These are phyloP conservation scores for Magnusiomyces tetraspermus DNA, from an alignment of 1,139 yeast species.

Conservation along the genomic window DNA sequence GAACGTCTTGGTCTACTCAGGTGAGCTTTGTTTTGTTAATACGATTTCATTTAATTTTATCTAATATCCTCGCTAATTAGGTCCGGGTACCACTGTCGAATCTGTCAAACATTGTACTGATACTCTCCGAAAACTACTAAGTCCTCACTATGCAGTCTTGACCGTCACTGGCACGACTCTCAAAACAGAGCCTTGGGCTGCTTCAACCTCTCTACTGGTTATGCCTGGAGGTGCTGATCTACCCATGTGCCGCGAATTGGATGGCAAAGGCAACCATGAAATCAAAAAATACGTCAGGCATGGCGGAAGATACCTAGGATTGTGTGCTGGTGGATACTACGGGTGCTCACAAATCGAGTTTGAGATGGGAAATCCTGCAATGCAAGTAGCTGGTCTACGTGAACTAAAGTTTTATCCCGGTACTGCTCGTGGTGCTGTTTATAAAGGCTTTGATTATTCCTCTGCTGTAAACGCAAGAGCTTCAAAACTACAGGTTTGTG, in stretches of 20 bases:
- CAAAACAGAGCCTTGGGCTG: constrained; percentile 77
- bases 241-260: constrained; percentile 63
- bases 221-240: constrained; percentile 96
- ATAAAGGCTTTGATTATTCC: constrained; percentile 68
- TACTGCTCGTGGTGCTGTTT: constrained; percentile 70
- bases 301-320: constrained; percentile 79
- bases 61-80: constrained; percentile 23
- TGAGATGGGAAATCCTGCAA: constrained; percentile 54
- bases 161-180: constrained; percentile 57
- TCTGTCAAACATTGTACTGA: constrained; percentile 78
- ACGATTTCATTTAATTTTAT: background rate
- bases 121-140: constrained; percentile 60
- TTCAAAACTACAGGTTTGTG: constrained; percentile 38
- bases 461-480: constrained; percentile 69
- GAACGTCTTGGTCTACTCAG: constrained; percentile 75
- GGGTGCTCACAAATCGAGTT: constrained; percentile 73
- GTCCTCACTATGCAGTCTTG: constrained; percentile 82
- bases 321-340: constrained; percentile 96
- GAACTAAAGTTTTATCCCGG: constrained; percentile 81
- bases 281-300: constrained; percentile 57
- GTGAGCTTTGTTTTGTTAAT: constrained; percentile 19
- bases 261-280: constrained; percentile 55
- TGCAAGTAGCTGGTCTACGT: constrained; percentile 81
- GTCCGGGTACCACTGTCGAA: constrained; percentile 81
- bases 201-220: constrained; percentile 68